Evolutionary conservation across 805 yeast genomes (phyloP).

Genomic region (Barnettozyma wickerhamii): DNA sequence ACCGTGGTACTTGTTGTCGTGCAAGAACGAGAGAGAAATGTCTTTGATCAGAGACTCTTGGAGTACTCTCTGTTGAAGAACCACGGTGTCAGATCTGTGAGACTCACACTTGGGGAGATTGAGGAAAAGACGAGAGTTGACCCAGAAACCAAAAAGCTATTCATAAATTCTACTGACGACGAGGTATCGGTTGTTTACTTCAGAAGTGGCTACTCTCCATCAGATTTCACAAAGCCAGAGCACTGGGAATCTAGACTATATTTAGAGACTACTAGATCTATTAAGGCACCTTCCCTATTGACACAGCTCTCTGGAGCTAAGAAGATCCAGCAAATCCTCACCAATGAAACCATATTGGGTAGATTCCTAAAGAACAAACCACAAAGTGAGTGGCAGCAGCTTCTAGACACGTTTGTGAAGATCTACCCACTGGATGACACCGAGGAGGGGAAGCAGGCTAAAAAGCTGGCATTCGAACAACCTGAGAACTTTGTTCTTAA

Average conservation of each 20-base stretch:
- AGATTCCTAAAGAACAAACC: constrained; percentile 37
- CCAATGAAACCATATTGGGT: constrained; percentile 45
- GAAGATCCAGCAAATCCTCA: constrained; percentile 86
- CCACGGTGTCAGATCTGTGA: constrained; percentile 54
- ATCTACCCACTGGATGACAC: constrained; percentile 84
- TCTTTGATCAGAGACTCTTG: constrained; percentile 84
- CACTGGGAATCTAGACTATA: constrained; percentile 77
- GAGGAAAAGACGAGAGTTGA: constrained; percentile 36
- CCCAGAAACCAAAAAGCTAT: constrained; percentile 41
- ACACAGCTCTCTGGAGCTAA: constrained; percentile 93
- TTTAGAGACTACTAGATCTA: constrained; percentile 73
- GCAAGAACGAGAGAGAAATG: constrained; percentile 83
- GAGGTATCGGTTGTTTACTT: constrained; percentile 88
- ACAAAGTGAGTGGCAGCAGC: constrained; percentile 26
- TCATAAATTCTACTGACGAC: constrained; percentile 47
- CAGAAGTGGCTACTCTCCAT: constrained; percentile 85
- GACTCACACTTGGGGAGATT: constrained; percentile 66
- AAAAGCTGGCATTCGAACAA: constrained; percentile 55
- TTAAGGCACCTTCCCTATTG: constrained; percentile 86
- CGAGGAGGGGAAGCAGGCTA: constrained; percentile 56
- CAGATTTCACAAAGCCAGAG: constrained; percentile 59
- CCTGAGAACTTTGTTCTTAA: constrained; percentile 81
- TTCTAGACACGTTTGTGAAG: constrained; percentile 67
- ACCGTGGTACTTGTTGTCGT: constrained; percentile 71
- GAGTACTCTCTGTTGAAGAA: constrained; percentile 63